phyloP scores from a whole-genome alignment of 2,329 filamentous ascomycete genomes.

The Clarireedia monteithiana region DNA sequence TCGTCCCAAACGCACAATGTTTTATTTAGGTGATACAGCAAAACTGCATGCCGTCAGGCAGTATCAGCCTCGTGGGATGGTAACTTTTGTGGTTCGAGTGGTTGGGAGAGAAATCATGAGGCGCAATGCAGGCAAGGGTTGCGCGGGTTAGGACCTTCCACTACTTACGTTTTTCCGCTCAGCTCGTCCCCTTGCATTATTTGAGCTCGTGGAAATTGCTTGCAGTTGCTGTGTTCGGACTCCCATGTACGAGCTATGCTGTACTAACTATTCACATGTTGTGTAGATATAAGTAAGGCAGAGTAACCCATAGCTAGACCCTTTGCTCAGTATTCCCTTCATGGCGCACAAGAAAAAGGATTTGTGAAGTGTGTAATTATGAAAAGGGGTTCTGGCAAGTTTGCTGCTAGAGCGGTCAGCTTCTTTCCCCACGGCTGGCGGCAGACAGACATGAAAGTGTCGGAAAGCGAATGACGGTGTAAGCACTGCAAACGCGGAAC shows the following conservation, averaged over 20 bases:
- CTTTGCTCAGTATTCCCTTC: neutral
- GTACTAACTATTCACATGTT: no score
- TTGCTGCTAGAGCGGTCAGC: neutral
- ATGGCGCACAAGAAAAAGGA: no score
- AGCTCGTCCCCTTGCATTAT: no score
- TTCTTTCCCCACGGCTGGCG: neutral
- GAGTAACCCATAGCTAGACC: neutral
- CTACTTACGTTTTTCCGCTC: no score
- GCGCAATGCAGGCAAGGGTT: no score
- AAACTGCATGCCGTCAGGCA: neutral
- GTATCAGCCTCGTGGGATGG: conserved; percentile 3
- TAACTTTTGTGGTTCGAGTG: neutral
- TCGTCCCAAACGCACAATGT: neutral
- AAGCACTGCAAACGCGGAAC: neutral
- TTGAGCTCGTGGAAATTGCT: no score
- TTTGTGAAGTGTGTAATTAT: neutral
- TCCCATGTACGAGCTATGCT: no score
- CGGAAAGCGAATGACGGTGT: neutral
- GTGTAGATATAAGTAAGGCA: neutral
- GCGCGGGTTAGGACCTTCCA: no score
- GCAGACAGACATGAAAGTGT: neutral
- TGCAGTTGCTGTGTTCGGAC: no score
- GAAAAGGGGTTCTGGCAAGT: neutral
- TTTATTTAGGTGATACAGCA: neutral
- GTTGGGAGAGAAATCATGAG: no score